Evolutionary conservation across 768 basidiomycete genomes (phyloP).

Genomic region (Neoboletus brunneissimus): DNA sequence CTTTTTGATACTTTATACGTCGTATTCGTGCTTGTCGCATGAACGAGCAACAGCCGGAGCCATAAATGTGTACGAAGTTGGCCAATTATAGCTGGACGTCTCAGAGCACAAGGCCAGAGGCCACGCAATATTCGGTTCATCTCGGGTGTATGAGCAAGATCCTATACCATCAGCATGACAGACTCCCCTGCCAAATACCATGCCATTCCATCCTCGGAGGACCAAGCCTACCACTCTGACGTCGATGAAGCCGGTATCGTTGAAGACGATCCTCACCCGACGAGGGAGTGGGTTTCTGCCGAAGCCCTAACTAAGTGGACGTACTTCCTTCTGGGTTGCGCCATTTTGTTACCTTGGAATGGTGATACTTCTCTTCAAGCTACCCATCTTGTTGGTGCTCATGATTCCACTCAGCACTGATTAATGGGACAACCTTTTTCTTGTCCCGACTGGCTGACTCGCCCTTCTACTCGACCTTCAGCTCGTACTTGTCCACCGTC

Average conservation of each 20-base stretch:
- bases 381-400: not conserved
- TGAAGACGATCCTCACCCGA: slow-evolving; percentile 15
- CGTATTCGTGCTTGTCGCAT: not conserved
- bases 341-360: slow-evolving; percentile 86
- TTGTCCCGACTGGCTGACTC: slow-evolving; percentile 64
- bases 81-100: not conserved
- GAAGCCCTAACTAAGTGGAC: slow-evolving; percentile 56
- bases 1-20: not conserved
- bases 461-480: slow-evolving; percentile 53
- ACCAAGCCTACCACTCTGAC: not conserved
- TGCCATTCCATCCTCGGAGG: slow-evolving; percentile 22
- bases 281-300: slow-evolving; percentile 25
- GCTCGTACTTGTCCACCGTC: slow-evolving; percentile 61
- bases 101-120: not conserved
- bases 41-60: no score
- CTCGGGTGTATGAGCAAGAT: not conserved
- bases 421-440: slow-evolving; percentile 84
- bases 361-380: slow-evolving; percentile 45
- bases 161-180: slow-evolving; percentile 6
- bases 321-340: slow-evolving; percentile 72
- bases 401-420: slow-evolving; percentile 55
- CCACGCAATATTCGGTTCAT: not conserved
- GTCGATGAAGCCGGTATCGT: not conserved
- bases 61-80: not conserved
- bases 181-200: slow-evolving; percentile 15